These are phyloP conservation scores for Tagetes patula DNA, from an alignment of 129 eudicot species.

Conservation along the genomic window DNA sequence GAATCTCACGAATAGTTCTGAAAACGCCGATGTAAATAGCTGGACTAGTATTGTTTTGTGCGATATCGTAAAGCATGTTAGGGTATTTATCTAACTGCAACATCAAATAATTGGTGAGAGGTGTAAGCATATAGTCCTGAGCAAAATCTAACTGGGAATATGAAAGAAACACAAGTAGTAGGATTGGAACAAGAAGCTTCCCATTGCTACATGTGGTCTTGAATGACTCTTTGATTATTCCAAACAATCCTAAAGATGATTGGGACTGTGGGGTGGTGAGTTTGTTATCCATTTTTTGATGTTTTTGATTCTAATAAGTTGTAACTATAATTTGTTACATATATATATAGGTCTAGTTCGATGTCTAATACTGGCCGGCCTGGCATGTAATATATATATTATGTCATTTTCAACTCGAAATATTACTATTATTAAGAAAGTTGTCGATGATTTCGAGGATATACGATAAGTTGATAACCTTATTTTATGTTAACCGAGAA, in stretches of 20 bases:
- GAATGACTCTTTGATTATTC: slow-evolving; percentile 35
- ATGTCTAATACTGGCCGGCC: not conserved
- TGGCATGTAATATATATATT: not conserved
- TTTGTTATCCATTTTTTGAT: slow-evolving; percentile 23
- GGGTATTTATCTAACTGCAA: slow-evolving; percentile 11
- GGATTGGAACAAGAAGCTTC: slow-evolving; percentile 25
- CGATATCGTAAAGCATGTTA: slow-evolving; percentile 13
- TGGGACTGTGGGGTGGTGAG: slow-evolving; percentile 1
- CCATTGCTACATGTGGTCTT: slow-evolving; percentile 32
- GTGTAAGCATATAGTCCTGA: not conserved
- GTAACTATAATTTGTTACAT: not conserved
- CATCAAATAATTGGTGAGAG: not conserved
- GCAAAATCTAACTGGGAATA: slow-evolving; percentile 29
- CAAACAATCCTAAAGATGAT: slow-evolving; percentile 35
- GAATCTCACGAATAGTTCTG: too few species aligned
- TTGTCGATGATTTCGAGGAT: slow-evolving; percentile 11
- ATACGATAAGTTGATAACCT: not conserved
- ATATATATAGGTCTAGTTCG: slow-evolving; percentile 7
- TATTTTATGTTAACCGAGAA: too few species aligned
- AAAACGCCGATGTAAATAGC: not conserved
- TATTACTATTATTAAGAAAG: not conserved
- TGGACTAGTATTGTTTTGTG: not conserved
- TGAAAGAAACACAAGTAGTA: slow-evolving; percentile 38
- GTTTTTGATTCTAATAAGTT: not conserved
- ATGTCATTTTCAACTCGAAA: not conserved